A percentile compares a stretch with the other conserved stretches of the same genome.
Conservation (phyloP, 768 basidiomycete genomes). For the Cyathus striatus region DNA sequence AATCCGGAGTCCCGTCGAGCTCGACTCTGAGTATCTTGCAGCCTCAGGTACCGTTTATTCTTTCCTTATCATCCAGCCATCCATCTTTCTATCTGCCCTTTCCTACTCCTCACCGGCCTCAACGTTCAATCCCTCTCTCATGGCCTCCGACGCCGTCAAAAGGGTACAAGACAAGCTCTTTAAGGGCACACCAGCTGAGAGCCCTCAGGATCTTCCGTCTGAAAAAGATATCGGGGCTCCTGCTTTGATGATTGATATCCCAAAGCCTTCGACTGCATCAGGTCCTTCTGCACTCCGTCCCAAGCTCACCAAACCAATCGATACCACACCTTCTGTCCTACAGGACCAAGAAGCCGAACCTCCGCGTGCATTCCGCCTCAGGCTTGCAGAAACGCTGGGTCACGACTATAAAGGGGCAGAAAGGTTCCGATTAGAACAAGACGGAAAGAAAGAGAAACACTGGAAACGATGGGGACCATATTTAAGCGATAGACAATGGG, state of each 20-base stretch:
- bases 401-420: conserved; percentile 76
- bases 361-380: conserved; percentile 49
- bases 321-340: conserved; percentile 27
- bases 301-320: conserved; percentile 36
- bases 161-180: conserved; percentile 76
- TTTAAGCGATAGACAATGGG: conserved; percentile 97
- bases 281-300: conserved; percentile 32
- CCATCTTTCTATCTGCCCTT: too few relatives aligned
- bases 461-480: conserved; percentile 99
- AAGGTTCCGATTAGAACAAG: conserved; percentile 79
- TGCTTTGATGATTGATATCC: conserved; percentile 61
- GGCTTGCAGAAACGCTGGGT: conserved; percentile 61
- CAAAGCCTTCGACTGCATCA: conserved; percentile 38
- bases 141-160: conserved; percentile 42
- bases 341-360: conserved; percentile 13
- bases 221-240: conserved; percentile 9
- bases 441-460: conserved; percentile 72
- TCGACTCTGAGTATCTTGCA: too few relatives aligned
- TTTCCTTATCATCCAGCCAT: too few relatives aligned
- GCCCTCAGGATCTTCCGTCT: conserved; percentile 7
- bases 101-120: too few relatives aligned
- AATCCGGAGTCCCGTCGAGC: too few relatives aligned
- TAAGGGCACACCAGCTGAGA: conserved; percentile 31
- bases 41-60: too few relatives aligned
- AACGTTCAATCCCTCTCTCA: conserved; percentile 11